Base-by-base conservation (phyloP, 805 yeast species). In the Wickerhamomyces xylosicus region DNA sequence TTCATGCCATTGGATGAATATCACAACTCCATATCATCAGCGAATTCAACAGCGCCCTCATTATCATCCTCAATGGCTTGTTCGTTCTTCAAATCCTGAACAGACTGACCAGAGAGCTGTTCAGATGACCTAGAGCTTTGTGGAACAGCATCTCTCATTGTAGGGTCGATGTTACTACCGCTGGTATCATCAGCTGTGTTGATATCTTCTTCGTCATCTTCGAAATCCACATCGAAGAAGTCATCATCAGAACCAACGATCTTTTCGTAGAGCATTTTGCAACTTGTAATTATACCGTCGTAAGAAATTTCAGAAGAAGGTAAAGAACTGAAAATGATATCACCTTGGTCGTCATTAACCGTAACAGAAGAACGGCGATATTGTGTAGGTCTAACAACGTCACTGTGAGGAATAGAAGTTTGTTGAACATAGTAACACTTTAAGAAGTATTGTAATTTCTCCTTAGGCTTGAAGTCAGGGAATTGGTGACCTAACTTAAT, bases 161-260 rank as follows among this genome's bases (percentile, higher is more conserved):
- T 10, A 21, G 25, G 10, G 10, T 21, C 25, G 25, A 21, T 21
- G 10, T 21, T 6, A 21, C 25, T 21, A 21, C 25, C 25, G 10
- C 25, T 21, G 10, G 25, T 21, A 21, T 21, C 25, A 21, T 21
- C 10, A 21, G 25, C 10, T 7, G 25, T 21, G 14, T 8, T 13
- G 13, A 5, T n/a, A 25, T 25, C 72, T 28, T 78, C 89, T 34
- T 87, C 96, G 3, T 54, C 58, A 57, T 90, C 97, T 60, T 90
- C 97, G 55, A 90, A 90, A 60, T 90, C 97, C 33, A 90, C 85
- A 58, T 86, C 95, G 56, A 90, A 90, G 63, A 92, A 92, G 61
- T 90, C 97, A 51, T 90, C 97, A 56, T 84, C 92, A 2, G 95
- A 74, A 9, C 97, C 97, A 10, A 92, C 94, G 45, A 90, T 79